Conservation (phyloP, 257 asterid genomes). For the Nicotiana sylvestris region DNA sequence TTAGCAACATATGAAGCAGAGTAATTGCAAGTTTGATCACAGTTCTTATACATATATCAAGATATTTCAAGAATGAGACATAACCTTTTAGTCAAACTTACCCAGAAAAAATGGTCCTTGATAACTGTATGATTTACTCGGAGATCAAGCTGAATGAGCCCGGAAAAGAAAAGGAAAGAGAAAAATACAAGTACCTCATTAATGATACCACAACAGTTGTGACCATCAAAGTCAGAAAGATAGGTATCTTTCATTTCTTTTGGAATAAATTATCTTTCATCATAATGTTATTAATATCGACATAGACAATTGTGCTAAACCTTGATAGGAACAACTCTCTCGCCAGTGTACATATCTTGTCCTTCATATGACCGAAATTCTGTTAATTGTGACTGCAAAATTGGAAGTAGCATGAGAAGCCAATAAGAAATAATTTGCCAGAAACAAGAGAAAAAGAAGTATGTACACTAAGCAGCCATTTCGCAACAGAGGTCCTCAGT, state of each 20-base stretch:
- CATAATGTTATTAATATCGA: slow-evolving; percentile 10
- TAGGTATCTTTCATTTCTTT: neutral
- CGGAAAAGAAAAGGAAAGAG: slow-evolving; percentile 6
- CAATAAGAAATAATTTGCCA: neutral
- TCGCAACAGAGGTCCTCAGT: neutral
- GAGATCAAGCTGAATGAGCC: slow-evolving; percentile 72
- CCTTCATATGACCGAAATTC: slow-evolving; percentile 93
- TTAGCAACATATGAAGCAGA: slow-evolving; percentile 1
- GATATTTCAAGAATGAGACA: slow-evolving; percentile 2
- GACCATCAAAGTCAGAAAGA: neutral
- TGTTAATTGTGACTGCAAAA: slow-evolving; percentile 65
- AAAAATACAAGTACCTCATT: slow-evolving; percentile 6
- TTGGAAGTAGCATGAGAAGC: neutral
- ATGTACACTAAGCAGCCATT: neutral
- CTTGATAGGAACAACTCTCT: slow-evolving; percentile 92
- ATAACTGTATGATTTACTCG: slow-evolving; percentile 84
- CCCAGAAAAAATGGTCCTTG: slow-evolving; percentile 95
- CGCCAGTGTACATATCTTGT: slow-evolving; percentile 94
- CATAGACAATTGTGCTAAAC: slow-evolving; percentile 32
- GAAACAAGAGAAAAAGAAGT: neutral
- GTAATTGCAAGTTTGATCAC: neutral
- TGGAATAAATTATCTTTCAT: neutral
- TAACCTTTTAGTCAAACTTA: slow-evolving; percentile 32
- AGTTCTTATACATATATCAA: neutral
- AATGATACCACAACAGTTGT: neutral